Base-by-base conservation (phyloP, 2,329 filamentous ascomycete species). In the Hypoxylon sp. region DNA sequence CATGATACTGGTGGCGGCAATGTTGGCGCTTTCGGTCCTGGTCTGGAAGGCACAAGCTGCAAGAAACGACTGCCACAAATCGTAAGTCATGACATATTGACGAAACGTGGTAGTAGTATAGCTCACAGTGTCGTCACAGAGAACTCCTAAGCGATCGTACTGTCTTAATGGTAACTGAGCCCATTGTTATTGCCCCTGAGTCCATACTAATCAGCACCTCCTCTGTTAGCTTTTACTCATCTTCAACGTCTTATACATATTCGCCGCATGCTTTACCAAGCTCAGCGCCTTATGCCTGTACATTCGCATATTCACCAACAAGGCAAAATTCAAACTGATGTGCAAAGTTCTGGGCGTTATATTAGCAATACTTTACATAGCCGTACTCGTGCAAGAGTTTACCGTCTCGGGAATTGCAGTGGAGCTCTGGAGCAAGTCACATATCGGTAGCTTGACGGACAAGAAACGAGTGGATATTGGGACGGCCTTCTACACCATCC, bases 401-500 rank as follows among this genome's bases (percentile, higher is more conserved):
- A 51, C 57, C 1, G 43, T 68, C 34, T 74, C 67, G 19, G 32
- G 60, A 17, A 57, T 70, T 2, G 65, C 73, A 32, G 44, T 50
- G 19, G 59, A 71, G 41, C 69, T 73, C 3, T 74, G 74, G 59
- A 69, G 73, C 20, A 67, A 73, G 58, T 59, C 70, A 41, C 44
- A 37, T 44, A 17, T 44, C 5, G 34, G 10, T 6, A 26, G 2
- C 24, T 68, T 72, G 26, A 67, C 68, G 7, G 65, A 74, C 30
- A 77, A 73, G 56, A 75, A 74, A 41, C 71, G 67, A 24, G 74
- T 75, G 47, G 77, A 72, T 70, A 49, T 66, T 3, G 58, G 51
- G 1, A 60, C 62, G 3, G 65, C 64, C 1, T 77, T 78, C 0
- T 79, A 81, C 63, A 83, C 81, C 51, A 80, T 84, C 32, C 65